A percentile compares a stretch with the other conserved stretches of the same genome.
These are phyloP conservation scores for Tritrichomonas musculus DNA, from an alignment of 208 protist genomes.

Conservation along the genomic window DNA sequence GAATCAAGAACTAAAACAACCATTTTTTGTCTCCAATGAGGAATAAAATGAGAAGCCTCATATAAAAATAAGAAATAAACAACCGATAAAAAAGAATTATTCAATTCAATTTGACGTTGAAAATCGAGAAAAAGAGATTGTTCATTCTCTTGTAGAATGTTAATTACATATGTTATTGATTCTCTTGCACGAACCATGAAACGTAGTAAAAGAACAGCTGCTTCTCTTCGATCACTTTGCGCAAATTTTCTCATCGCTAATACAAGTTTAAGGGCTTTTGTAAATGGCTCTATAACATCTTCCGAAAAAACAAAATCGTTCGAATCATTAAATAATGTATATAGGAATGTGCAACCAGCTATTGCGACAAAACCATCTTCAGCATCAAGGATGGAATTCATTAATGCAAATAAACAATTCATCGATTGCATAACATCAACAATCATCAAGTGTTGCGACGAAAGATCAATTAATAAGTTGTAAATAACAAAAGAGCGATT, in stretches of 20 bases:
- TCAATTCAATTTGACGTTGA: neutral
- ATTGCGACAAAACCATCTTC: neutral
- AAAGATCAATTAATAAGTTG: neutral
- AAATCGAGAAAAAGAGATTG: constrained; percentile 16
- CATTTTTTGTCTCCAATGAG: neutral
- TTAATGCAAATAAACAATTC: neutral
- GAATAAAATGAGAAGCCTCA: neutral
- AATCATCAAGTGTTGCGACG: neutral
- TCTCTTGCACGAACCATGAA: neutral
- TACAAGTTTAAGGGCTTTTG: neutral
- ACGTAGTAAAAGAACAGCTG: neutral
- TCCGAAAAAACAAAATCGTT: neutral
- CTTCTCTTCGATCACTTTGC: neutral
- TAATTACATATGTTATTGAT: neutral
- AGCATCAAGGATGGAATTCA: neutral
- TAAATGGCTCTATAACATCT: neutral
- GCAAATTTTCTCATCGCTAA: neutral
- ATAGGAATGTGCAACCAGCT: neutral
- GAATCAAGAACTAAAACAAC: neutral
- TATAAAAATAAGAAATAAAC: constrained; percentile 18
- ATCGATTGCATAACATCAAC: neutral
- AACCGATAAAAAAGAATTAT: neutral
- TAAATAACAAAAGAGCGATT: neutral
- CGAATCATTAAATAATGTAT: neutral
- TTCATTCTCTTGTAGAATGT: neutral